phyloP scores from a whole-genome alignment of 805 yeast species.

The Ogataea nakhonphanomensis region DNA sequence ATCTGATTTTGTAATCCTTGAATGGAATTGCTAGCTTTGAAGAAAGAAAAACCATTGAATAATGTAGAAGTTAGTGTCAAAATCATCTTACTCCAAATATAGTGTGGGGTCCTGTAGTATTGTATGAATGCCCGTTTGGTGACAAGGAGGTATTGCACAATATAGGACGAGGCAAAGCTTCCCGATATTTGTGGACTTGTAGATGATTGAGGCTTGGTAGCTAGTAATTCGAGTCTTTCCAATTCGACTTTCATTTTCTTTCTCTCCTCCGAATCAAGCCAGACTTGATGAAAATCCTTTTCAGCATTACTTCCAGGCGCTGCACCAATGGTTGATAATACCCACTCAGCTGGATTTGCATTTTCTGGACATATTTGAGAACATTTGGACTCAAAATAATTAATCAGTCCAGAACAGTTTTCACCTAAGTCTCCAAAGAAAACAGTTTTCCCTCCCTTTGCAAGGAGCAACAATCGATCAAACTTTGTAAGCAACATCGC shows the following conservation, averaged over 20 bases:
- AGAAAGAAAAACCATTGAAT: constrained; percentile 68
- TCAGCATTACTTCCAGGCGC: no score
- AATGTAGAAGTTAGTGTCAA: constrained; percentile 52
- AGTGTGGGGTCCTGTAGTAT: constrained; percentile 62
- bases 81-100: constrained; percentile 53
- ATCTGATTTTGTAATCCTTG: constrained; percentile 81
- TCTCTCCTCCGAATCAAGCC: no score
- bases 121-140: constrained; percentile 53
- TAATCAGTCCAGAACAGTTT: constrained; percentile 47
- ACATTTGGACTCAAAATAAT: constrained; percentile 62
- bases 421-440: constrained; percentile 69
- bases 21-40: constrained; percentile 55
- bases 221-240: no score
- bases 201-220: no score
- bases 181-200: no score
- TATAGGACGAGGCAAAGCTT: no score
- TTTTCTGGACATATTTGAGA: constrained; percentile 65
- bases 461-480: constrained; percentile 64
- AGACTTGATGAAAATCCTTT: no score
- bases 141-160: constrained; percentile 44
- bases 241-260: no score
- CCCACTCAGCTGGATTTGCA: no score
- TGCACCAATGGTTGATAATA: no score
- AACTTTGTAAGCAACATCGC: constrained; percentile 70
- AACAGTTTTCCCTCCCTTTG: constrained; percentile 65